Base-by-base conservation (phyloP, 768 basidiomycete species). In the Sarcomyxa edulis region DNA sequence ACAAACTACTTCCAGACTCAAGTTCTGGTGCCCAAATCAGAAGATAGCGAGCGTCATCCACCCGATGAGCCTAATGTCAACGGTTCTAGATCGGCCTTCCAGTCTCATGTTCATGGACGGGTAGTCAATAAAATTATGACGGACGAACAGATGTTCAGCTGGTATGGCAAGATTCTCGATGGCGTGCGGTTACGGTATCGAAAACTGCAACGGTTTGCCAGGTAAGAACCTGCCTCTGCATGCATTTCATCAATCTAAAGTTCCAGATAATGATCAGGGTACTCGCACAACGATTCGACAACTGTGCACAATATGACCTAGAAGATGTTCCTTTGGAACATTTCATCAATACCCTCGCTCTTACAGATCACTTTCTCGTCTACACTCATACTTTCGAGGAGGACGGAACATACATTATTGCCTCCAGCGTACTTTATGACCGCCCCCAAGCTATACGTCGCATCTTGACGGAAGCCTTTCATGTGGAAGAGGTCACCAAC, bases 1-100 rank as follows among this genome's bases (percentile, higher is more conserved):
- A 88, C 85, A 34, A 89, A 89, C 55, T 93, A 89, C 57, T 97
- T 98, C 55, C 92, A 97, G 45, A 87, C 85, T 1, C 96, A 97
- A 69, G 82, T 97, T 22, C 81, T 83, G 16, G 76, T 85, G 8
- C 84, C 86, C 10, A 64, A 68, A 2, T 66, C 66, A n/a, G 58
- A 66, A 59, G 56, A 68, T 39, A 48, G 46, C 19, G 43, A 43
- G 16, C 52, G 42, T 22, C 42, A 39, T 27, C 23, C 32, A 15
- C 49, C 51, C 27, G 40, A 45, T 15, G 51, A 50, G 31, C 38
- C 43, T 32, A 44, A 47, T 4, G 35, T 32, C 11, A 49, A 49
- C 35, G 49, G 51, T 10, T 40, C 51, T 14, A 62, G 55, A 42
- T 57, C 56, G 12, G 56, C 58, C 25, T 61, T 68, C 26, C 62